Evolutionary conservation across 108 stramenopile genomes (phyloP), one percentile per base, ranked within the genome.

Genomic region (Stephanodiscus minutulus): DNA sequence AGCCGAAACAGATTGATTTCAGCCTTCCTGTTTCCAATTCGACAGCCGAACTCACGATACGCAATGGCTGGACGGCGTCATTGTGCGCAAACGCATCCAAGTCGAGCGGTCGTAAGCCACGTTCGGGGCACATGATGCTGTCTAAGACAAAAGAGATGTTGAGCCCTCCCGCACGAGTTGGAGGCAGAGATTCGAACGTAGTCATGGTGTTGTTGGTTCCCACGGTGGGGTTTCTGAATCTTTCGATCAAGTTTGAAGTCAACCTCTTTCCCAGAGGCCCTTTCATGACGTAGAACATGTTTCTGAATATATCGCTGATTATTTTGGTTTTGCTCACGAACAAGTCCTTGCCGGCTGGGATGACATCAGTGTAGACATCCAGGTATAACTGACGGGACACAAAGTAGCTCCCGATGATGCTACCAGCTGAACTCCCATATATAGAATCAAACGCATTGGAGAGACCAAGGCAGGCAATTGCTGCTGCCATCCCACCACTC

Each of bases 111-210:
- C 92, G 77, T 24, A 93, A 18, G 17, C 92, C 92, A 35, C 83
- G 66, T 21, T 86, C 72, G 44, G 76, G 75, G 41, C 85, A 83
- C 87, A 93, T 85, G 64, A 93, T 87, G 0, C 64, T 74, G 55
- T 91, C 89, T 57, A 93, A 66, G 1, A 93, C 88, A 74, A 85
- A 93, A 5, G 83, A 84, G 18, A 87, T 91, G 66, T 90, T 90
- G 74, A 93, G 85, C 21, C 88, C 89, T 44, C 72, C 76, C 21
- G 56, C 52, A 20, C 76, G 70, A 28, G 72, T 73, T 25, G 81
- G 70, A 22, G 63, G 61, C 27, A 64, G 66, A 49, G 71, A 27
- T 20, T 24, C 49, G 21, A 68, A 41, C 11, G 54, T 35, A 27
- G 46, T 61, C 58, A 62, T 21, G 12, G 61, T 63, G 58, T 21